These are phyloP conservation scores for Thyridium curvatum DNA, from an alignment of 2,329 filamentous ascomycete species.

Conservation along the genomic window DNA sequence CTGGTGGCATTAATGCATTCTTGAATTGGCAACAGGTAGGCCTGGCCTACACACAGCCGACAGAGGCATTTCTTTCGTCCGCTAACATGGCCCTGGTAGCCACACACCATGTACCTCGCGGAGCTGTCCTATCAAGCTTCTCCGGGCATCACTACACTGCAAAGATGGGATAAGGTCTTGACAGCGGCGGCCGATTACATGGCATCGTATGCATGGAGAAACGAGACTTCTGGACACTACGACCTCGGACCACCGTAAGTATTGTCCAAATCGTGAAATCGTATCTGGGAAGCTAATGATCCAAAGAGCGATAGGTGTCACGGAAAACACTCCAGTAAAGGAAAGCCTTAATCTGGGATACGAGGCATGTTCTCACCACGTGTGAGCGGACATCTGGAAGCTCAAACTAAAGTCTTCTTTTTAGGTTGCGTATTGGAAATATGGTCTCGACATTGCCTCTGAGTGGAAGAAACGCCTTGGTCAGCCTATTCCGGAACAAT, in stretches of 20 bases:
- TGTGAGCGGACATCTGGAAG: too few species aligned
- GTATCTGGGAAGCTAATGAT: neutral
- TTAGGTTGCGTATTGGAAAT: too few species aligned
- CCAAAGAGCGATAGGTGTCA: conserved; percentile 36
- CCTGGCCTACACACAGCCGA: too few species aligned
- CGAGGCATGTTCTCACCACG: conserved; percentile 22
- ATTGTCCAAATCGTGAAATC: neutral
- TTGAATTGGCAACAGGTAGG: conserved; percentile 38
- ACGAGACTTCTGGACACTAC: conserved; percentile 17
- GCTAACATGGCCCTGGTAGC: conserved; percentile 20
- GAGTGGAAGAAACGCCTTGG: too few species aligned
- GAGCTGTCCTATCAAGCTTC: conserved; percentile 26
- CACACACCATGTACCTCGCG: conserved; percentile 40
- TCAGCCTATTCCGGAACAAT: too few species aligned
- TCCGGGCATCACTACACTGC: conserved; percentile 14
- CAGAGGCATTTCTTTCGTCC: neutral
- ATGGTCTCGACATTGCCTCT: too few species aligned
- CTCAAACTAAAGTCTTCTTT: too few species aligned
- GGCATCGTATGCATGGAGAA: conserved; percentile 23
- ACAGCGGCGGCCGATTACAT: conserved; percentile 21
- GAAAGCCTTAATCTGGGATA: conserved; percentile 40
- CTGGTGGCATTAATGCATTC: conserved; percentile 42
- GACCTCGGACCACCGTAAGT: conserved; percentile 38
- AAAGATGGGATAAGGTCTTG: conserved; percentile 18
- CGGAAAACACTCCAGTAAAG: conserved; percentile 42